phyloP scores from a whole-genome alignment of 768 basidiomycete species.

The Gloeostereum incarnatum region DNA sequence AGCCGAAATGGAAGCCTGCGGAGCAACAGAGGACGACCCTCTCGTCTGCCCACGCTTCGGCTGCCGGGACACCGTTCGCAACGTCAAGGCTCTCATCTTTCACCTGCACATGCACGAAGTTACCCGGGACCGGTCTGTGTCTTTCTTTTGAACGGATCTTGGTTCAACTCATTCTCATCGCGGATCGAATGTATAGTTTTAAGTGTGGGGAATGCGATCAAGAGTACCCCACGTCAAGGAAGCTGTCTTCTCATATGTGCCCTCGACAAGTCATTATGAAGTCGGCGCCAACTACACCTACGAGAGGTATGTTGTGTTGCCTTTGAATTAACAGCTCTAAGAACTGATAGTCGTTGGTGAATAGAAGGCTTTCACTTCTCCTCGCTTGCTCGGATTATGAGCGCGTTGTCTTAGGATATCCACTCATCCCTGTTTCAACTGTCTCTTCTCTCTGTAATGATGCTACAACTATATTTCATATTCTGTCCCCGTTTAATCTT shows the following conservation, averaged over 20 bases:
- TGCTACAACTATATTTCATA: not conserved
- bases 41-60: conserved; percentile 35
- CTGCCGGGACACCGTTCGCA: conserved; percentile 23
- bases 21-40: conserved; percentile 17
- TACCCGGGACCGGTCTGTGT: conserved; percentile 10
- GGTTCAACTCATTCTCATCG: not conserved
- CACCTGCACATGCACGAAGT: conserved; percentile 27
- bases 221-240: conserved; percentile 1
- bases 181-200: not conserved
- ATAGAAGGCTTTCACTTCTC: not conserved
- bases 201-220: not conserved
- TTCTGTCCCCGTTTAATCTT: not conserved
- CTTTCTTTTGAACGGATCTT: not conserved
- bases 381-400: not conserved
- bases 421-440: not conserved
- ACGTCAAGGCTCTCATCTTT: conserved; percentile 20
- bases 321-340: conserved; percentile 10
- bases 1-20: conserved; percentile 15
- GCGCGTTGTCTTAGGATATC: not conserved
- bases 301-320: conserved; percentile 17
- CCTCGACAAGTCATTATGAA: not conserved
- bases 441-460: not conserved
- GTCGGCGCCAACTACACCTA: conserved; percentile 17
- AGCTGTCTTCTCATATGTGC: conserved; percentile 5
- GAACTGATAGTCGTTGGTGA: conserved; percentile 1